Conservation (phyloP, 2,329 filamentous ascomycete genomes). For the Xylaria sp. region DNA sequence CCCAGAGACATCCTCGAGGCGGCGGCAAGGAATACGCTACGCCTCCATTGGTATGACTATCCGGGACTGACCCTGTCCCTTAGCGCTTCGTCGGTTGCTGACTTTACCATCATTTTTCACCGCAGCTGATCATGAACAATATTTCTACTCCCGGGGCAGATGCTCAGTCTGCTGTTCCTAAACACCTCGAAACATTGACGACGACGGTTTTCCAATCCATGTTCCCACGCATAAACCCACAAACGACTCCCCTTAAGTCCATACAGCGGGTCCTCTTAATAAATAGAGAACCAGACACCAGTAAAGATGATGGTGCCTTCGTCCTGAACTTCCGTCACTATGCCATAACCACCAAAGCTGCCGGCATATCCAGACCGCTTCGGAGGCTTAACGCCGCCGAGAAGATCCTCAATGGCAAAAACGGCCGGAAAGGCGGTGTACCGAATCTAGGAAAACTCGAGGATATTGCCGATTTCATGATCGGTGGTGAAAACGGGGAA, state of each 20-base stretch:
- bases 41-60: slow-evolving; percentile 75
- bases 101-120: background rate
- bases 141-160: slow-evolving; percentile 76
- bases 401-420: slow-evolving; percentile 72
- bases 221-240: slow-evolving; percentile 94
- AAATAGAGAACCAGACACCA: slow-evolving; percentile 75
- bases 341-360: slow-evolving; percentile 89
- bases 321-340: slow-evolving; percentile 92
- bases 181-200: slow-evolving; percentile 90
- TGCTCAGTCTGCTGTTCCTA: slow-evolving; percentile 78
- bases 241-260: slow-evolving; percentile 87
- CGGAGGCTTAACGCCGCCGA: slow-evolving; percentile 87
- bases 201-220: slow-evolving; percentile 96
- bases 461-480: slow-evolving; percentile 94
- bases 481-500: slow-evolving; percentile 79
- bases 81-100: background rate
- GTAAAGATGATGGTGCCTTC: slow-evolving; percentile 74
- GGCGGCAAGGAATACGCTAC: slow-evolving; percentile 87
- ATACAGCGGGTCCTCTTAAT: slow-evolving; percentile 91
- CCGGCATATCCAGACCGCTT: slow-evolving; percentile 85
- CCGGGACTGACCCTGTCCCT: too few species aligned
- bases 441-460: slow-evolving; percentile 91
- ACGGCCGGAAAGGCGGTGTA: slow-evolving; percentile 74
- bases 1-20: slow-evolving; percentile 83
- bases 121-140: slow-evolving; percentile 95